Evolutionary conservation across 1,284 basidiomycete genomes (phyloP).

Genomic region (Pascua guehoae): DNA sequence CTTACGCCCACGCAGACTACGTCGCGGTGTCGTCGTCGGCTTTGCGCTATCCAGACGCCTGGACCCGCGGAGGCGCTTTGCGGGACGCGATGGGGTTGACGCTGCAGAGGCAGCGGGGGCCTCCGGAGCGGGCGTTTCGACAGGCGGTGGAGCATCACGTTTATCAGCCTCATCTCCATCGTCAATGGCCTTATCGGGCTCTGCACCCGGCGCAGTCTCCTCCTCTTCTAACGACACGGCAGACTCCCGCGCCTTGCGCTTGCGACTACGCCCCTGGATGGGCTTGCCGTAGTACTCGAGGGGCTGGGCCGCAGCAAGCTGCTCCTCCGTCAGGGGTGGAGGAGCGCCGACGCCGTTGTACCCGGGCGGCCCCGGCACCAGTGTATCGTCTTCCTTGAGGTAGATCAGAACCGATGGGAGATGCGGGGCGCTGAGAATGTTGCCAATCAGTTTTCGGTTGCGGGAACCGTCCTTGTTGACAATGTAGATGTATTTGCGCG

Average conservation of each 20-base stretch:
- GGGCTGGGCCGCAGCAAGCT: conserved; percentile 19
- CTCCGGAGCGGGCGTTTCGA: no score
- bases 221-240: neutral
- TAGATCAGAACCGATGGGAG: conserved; percentile 34
- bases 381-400: conserved; percentile 16
- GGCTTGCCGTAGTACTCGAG: conserved; percentile 20
- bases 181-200: conserved; percentile 1
- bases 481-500: conserved; percentile 40
- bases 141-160: no score
- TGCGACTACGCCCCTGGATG: neutral
- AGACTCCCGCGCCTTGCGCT: neutral
- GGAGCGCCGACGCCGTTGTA: conserved; percentile 34
- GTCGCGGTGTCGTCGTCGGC: no score
- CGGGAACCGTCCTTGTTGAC: conserved; percentile 34
- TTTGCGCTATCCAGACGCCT: no score
- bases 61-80: no score
- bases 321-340: conserved; percentile 22
- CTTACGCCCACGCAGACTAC: no score
- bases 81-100: no score
- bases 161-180: neutral
- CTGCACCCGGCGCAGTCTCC: conserved; percentile 3
- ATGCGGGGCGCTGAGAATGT: conserved; percentile 22
- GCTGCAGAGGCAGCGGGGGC: no score
- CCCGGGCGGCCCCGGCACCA: conserved; percentile 27
- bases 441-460: conserved; percentile 30